Conservation (phyloP, 257 asterid species). For the Capsicum chinense region DNA sequence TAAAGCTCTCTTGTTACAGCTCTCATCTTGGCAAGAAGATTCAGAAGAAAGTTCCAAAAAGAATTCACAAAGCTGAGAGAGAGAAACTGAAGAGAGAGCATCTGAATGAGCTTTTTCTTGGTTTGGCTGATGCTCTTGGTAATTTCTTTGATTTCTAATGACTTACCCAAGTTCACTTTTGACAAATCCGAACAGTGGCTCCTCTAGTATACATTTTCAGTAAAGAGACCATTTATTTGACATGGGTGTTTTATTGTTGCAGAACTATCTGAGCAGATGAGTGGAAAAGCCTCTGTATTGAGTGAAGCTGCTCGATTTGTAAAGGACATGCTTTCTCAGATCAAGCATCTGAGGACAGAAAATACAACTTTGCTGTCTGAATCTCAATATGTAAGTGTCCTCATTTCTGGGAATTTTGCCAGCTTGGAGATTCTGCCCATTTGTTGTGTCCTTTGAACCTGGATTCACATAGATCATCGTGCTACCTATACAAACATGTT, state of each 20-base stretch:
- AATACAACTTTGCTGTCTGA: constrained; percentile 54
- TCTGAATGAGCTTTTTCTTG: constrained; percentile 62
- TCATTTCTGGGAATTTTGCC: background rate
- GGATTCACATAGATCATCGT: background rate
- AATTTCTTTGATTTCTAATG: constrained; percentile 22
- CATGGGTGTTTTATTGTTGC: constrained; percentile 29
- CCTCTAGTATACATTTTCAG: background rate
- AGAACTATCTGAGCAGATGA: constrained; percentile 59
- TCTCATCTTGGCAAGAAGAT: constrained; percentile 49
- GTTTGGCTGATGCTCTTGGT: constrained; percentile 68
- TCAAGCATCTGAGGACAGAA: constrained; percentile 50
- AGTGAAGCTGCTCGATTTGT: constrained; percentile 55
- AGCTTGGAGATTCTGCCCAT: background rate
- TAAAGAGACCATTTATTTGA: background rate
- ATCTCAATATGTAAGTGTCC: constrained; percentile 56
- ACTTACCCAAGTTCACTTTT: background rate
- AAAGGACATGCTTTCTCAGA: constrained; percentile 52
- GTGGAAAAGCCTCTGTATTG: constrained; percentile 58
- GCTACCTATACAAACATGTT: background rate
- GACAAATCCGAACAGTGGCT: background rate
- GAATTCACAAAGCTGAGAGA: constrained; percentile 71
- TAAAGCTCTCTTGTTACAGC: constrained; percentile 38
- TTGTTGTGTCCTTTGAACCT: background rate
- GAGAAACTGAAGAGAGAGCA: constrained; percentile 73
- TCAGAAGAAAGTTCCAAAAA: constrained; percentile 51